These are phyloP conservation scores for Maudiozyma saulgeensis DNA, from an alignment of 805 yeast species.

Conservation along the genomic window DNA sequence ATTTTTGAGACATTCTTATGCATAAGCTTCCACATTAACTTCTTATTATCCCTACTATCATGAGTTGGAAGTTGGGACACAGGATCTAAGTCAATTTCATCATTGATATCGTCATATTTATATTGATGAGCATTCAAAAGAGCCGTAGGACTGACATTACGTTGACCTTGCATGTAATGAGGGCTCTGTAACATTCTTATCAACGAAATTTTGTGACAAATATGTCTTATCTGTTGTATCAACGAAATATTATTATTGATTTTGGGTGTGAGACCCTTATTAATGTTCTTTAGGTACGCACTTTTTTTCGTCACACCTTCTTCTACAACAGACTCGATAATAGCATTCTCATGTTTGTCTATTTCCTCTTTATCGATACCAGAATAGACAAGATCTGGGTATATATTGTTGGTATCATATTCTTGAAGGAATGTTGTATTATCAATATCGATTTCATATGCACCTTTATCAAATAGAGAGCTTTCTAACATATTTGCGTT, in stretches of 20 bases:
- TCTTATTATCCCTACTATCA: slow-evolving; percentile 44
- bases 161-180: slow-evolving; percentile 12
- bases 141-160: slow-evolving; percentile 12
- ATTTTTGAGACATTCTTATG: slow-evolving; percentile 64
- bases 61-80: slow-evolving; percentile 66
- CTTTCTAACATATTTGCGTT: background rate
- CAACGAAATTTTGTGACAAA: slow-evolving; percentile 79
- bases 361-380: slow-evolving; percentile 43
- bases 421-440: slow-evolving; percentile 66
- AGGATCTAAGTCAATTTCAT: slow-evolving; percentile 67
- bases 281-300: slow-evolving; percentile 31
- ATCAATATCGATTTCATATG: slow-evolving; percentile 37
- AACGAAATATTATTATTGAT: slow-evolving; percentile 58
- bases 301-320: slow-evolving; percentile 30
- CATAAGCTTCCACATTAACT: slow-evolving; percentile 56
- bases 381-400: slow-evolving; percentile 53
- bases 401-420: slow-evolving; percentile 72
- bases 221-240: slow-evolving; percentile 80
- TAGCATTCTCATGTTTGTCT: slow-evolving; percentile 37
- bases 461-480: slow-evolving; percentile 29
- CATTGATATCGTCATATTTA: slow-evolving; percentile 40
- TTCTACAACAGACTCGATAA: slow-evolving; percentile 33
- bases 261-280: slow-evolving; percentile 51
- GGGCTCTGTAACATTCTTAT: slow-evolving; percentile 75
- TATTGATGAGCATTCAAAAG: slow-evolving; percentile 17